Percentiles rank a stretch among this genome's conserved stretches.
phyloP scores from a whole-genome alignment of 2,329 filamentous ascomycete species.

The Penicillium verrucosum region DNA sequence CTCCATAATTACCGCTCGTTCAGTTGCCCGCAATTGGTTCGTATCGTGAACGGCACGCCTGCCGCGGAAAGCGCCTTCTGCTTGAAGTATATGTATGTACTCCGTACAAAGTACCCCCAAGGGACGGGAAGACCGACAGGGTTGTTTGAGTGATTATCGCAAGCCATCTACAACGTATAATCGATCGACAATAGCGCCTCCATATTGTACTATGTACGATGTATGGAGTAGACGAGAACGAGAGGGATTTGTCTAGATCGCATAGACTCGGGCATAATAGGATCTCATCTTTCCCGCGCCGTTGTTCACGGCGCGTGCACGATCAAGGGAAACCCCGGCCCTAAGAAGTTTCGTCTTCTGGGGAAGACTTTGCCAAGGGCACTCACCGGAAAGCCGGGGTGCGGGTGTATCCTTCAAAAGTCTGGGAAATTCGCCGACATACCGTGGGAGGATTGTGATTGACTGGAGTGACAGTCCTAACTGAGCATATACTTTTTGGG shows the following conservation, averaged over 20 bases:
- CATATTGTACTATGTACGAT: not conserved
- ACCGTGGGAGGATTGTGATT: not conserved
- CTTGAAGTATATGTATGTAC: not conserved
- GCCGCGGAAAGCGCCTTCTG: slow-evolving; percentile 26
- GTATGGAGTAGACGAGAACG: not conserved
- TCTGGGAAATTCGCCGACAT: not conserved
- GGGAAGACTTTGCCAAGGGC: slow-evolving; percentile 5
- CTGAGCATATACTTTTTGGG: not conserved
- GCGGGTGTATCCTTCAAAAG: not conserved
- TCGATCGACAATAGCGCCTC: not conserved
- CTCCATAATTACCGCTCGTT: not conserved
- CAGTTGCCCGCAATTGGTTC: slow-evolving; percentile 6
- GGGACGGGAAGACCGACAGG: slow-evolving; percentile 3
- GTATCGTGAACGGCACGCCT: slow-evolving; percentile 6
- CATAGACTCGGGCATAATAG: not conserved
- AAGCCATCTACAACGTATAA: not conserved
- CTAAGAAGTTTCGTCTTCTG: not conserved
- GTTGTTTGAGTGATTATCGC: not conserved
- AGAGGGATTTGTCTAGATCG: not conserved
- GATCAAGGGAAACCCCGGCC: slow-evolving; percentile 1
- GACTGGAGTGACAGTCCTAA: not conserved
- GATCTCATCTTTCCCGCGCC: not conserved
- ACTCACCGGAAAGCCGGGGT: slow-evolving; percentile 5
- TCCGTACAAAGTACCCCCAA: not conserved
- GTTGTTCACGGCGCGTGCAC: slow-evolving; percentile 8